Evolutionary conservation across 139 green algal genomes (phyloP).

Genomic region (Picochlorum sp.): DNA sequence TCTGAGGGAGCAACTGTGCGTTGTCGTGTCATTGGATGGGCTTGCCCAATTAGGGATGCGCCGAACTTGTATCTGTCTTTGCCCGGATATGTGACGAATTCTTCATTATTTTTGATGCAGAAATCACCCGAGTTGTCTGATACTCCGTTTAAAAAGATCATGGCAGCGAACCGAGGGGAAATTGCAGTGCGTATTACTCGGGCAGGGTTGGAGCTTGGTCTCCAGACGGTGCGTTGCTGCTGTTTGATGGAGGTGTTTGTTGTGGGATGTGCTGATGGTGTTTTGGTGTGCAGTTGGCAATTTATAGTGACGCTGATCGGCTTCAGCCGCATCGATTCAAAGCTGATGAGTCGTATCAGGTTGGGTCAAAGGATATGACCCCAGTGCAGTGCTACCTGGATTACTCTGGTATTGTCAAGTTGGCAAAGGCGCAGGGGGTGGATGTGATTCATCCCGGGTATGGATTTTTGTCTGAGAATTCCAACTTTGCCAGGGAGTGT

Average conservation of each 20-base stretch:
- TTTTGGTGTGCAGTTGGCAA: slow-evolving; percentile 54
- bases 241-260: background rate
- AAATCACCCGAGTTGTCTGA: background rate
- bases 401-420: slow-evolving; percentile 48
- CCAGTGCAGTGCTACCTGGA: slow-evolving; percentile 82
- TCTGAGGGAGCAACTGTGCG: no score
- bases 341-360: slow-evolving; percentile 83
- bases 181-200: slow-evolving; percentile 95
- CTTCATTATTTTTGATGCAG: slow-evolving; percentile 1
- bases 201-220: slow-evolving; percentile 82
- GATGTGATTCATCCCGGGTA: slow-evolving; percentile 94
- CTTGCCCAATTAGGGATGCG: no score
- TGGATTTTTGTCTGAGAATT: slow-evolving; percentile 82
- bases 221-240: slow-evolving; percentile 42
- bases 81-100: background rate
- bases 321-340: slow-evolving; percentile 74
- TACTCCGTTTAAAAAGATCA: slow-evolving; percentile 69
- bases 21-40: no score
- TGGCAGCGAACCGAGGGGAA: slow-evolving; percentile 91
- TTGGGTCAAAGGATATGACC: slow-evolving; percentile 52
- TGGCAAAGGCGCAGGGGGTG: slow-evolving; percentile 75
- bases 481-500: slow-evolving; percentile 75
- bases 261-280: background rate
- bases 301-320: slow-evolving; percentile 81
- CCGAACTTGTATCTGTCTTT: no score